Evolutionary conservation across 2,329 filamentous ascomycete species (phyloP), one percentile per base, ranked within the genome.

Genomic region (Colletotrichum destructivum): DNA sequence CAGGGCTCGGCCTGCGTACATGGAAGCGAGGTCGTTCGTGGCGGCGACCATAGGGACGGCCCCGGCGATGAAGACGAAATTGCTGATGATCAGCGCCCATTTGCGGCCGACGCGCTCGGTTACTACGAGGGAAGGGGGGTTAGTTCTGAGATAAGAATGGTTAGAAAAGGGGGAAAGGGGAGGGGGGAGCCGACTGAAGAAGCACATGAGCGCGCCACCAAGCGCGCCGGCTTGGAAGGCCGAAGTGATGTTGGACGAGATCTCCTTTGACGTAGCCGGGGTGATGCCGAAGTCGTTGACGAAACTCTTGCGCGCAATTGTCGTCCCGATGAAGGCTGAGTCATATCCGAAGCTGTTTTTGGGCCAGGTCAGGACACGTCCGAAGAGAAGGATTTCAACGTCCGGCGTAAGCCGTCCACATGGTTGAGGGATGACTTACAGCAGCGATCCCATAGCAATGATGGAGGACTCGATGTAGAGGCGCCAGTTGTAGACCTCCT

Each of bases 1-100:
- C 44, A 90, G 81, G 73, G 88, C 87, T 13, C 90, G 87, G 0
- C 90, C 66, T 85, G 84, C 77, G 86, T 73, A 85, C 72, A 91
- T 88, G 6, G 82, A 81, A 1, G 81, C 81, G 11, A 87, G 76
- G 52, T 84, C 79, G 47, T 81, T 73, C 4, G 79, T 82, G 0
- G 84, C 81, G 8, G 79, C 83, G 3, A 81, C 82, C 80, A 84
- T 85, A 23, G 86, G 72, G 4, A 86, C 76, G 9, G 84, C 83
- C 3, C 85, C 85, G 18, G 85, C 74, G 15, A 85, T 78, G 71
- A 87, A 86, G 49, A 86, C 74, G 8, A 81, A 74, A 62, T 85
- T 84, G 31, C 83, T 82, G 66, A 84, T 78, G 72, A 86, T 83
- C 16, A 89, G 81, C 15, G 86, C 85, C 83, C 82, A 85, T 73